Base-by-base conservation (phyloP, 352 stramenopile genomes). In the Globisporangium ultimum region DNA sequence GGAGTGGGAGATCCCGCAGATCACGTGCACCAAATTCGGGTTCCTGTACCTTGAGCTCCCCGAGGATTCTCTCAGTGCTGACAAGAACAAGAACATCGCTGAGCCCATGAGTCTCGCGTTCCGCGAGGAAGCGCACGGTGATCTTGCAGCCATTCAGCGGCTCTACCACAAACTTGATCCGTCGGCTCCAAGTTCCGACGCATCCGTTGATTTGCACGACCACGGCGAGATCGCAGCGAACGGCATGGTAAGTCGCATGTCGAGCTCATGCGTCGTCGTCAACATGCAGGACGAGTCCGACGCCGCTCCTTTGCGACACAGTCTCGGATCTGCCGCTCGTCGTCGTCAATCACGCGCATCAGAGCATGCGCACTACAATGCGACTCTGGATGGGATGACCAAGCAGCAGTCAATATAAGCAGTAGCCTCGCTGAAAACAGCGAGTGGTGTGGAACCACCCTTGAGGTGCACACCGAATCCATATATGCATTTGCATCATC, bases 21-120 rank as follows among this genome's bases (percentile, higher is more conserved):
- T 76, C n/a, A 46, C 47, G 18, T 66, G 55, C 18, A 71, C 63
- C 12, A 57, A 71, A 12, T 60, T 60, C 13, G 69, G 72, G 8
- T 72, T 71, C 49, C 53, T 80, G 6, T 66, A 69, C 48, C 63
- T 79, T 20, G 54, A 70, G 43, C 55, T 79, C 1, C 70, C 67
- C 0, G 52, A 65, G 14, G 67, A 78, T n/a, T 56, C 71, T 2
- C 51, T 43, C 0, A 15, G 43, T 15, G 58, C 64, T n/a, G 34
- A 28, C 21, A 22, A 59, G 51, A 22, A 34, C 12, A 40, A 64
- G n/a, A 21, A 22, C 14, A 17, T 36, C 13, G 34, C 18, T 2
- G 12, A 28, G 11, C 46, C n/a, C 2, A 21, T 34, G 11, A 38
- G 20, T 10, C 51, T 34, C 7, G 24, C 14, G 17, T 48, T 54